These are phyloP conservation scores for Sequoiadendron giganteum DNA, from an alignment of 75 land plant genomes.

Conservation along the genomic window DNA sequence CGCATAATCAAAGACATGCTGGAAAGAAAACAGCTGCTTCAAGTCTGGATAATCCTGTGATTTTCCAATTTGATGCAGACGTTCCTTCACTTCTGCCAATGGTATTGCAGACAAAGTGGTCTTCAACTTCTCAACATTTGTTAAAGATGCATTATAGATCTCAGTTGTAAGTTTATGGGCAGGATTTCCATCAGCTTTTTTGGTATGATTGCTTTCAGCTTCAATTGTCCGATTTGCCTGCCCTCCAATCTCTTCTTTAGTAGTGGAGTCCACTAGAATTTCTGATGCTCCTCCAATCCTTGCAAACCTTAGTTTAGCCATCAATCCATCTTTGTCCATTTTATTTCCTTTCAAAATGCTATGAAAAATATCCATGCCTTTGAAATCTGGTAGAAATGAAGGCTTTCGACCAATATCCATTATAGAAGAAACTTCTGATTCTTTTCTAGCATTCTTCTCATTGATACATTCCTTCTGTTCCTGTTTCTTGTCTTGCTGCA, in stretches of 20 bases:
- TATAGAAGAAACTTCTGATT: not conserved
- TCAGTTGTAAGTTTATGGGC: slow-evolving; percentile 47
- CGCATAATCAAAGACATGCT: slow-evolving; percentile 86
- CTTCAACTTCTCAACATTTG: slow-evolving; percentile 68
- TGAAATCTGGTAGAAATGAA: slow-evolving; percentile 16
- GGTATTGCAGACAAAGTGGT: slow-evolving; percentile 69
- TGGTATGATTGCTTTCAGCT: slow-evolving; percentile 7
- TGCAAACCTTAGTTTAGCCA: slow-evolving; percentile 66
- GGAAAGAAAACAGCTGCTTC: slow-evolving; percentile 86
- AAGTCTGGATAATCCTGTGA: slow-evolving; percentile 75
- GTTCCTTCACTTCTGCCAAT: slow-evolving; percentile 71
- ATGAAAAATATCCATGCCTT: slow-evolving; percentile 14
- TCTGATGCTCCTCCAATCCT: slow-evolving; percentile 62
- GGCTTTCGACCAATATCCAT: not conserved
- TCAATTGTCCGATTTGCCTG: slow-evolving; percentile 15
- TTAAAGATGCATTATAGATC: slow-evolving; percentile 60
- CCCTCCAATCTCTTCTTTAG: slow-evolving; percentile 37
- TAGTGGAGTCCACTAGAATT: slow-evolving; percentile 32
- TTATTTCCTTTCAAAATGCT: slow-evolving; percentile 36
- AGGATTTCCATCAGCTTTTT: slow-evolving; percentile 8
- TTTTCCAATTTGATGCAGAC: slow-evolving; percentile 58
- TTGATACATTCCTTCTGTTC: not conserved
- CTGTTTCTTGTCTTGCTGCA: slow-evolving; percentile 16
- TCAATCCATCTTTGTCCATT: slow-evolving; percentile 28
- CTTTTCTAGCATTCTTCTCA: not conserved